Percentiles rank a stretch among this genome's conserved stretches.
These are phyloP conservation scores for Gamarada debralockiae DNA, from an alignment of 495 filamentous ascomycete genomes.

Conservation along the genomic window DNA sequence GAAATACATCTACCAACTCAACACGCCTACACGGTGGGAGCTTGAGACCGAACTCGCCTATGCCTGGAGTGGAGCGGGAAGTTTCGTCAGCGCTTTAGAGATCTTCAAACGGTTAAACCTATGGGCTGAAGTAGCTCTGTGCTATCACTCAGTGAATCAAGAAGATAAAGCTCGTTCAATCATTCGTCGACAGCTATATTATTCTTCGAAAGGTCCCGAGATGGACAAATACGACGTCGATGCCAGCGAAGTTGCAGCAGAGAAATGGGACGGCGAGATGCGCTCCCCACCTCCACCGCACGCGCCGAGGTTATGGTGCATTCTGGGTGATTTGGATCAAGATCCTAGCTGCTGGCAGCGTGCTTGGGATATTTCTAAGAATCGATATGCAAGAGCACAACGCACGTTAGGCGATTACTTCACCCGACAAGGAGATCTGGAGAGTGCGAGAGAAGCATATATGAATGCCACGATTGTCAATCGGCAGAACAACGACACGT, in stretches of 20 bases:
- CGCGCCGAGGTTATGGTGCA: conserved; percentile 87
- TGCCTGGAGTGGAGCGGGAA: conserved; percentile 84
- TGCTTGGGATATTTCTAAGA: conserved; percentile 82
- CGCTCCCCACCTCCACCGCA: conserved; percentile 71
- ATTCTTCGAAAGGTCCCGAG: conserved; percentile 43
- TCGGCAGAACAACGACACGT: conserved; percentile 72
- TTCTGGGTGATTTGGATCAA: conserved; percentile 84
- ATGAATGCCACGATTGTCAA: conserved; percentile 70
- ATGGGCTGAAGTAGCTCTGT: conserved; percentile 94
- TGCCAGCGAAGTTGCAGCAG: conserved; percentile 39
- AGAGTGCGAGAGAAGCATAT: conserved; percentile 76
- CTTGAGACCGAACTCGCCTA: conserved; percentile 90
- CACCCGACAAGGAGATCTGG: conserved; percentile 56
- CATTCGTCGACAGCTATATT: conserved; percentile 73
- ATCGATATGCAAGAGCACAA: conserved; percentile 82
- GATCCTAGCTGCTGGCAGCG: conserved; percentile 71
- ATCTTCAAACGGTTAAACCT: conserved; percentile 94
- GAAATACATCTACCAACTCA: conserved; percentile 75
- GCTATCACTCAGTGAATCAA: conserved; percentile 51
- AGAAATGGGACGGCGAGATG: conserved; percentile 49
- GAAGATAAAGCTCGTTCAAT: conserved; percentile 79
- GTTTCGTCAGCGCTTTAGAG: conserved; percentile 83
- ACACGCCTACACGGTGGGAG: conserved; percentile 84
- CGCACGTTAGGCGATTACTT: conserved; percentile 79
- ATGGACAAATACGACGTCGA: conserved; percentile 47